A percentile compares a stretch with the other conserved stretches of the same genome.
Conservation (phyloP, 2,329 filamentous ascomycete genomes). For the Colletotrichum sp. region DNA sequence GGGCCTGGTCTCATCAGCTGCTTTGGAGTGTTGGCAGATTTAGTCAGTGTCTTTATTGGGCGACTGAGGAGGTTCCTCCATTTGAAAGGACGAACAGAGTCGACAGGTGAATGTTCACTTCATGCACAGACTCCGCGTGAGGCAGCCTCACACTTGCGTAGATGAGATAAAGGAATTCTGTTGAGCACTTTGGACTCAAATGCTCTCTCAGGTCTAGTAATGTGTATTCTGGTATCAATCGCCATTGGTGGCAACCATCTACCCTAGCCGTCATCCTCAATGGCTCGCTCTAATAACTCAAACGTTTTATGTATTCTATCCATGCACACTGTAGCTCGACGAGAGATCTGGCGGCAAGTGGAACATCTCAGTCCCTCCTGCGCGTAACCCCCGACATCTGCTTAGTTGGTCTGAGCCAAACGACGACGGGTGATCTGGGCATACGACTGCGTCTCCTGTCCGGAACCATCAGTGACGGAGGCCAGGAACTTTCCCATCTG, state of each 20-base stretch:
- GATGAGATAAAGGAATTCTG: not conserved
- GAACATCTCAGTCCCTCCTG: not conserved
- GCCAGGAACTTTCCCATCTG: conserved; percentile 8
- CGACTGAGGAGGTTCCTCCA: not conserved
- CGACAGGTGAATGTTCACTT: not conserved
- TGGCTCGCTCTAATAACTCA: not conserved
- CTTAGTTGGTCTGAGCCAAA: not conserved
- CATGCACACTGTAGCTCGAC: not conserved
- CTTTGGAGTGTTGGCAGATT: not conserved
- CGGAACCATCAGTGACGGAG: not conserved
- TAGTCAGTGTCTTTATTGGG: not conserved
- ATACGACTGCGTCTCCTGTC: not conserved
- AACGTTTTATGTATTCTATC: not conserved
- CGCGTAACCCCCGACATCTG: not conserved
- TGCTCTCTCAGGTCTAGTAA: not conserved
- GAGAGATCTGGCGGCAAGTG: not conserved
- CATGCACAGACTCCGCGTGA: not conserved
- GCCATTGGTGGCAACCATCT: not conserved
- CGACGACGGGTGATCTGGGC: not conserved
- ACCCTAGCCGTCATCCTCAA: not conserved
- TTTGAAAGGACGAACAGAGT: not conserved
- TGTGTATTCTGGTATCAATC: not conserved
- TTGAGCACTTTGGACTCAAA: not conserved
- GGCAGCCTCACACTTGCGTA: not conserved
- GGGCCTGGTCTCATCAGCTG: not conserved